Conservation (phyloP, 768 basidiomycete species). For the Saitozyma podzolica region DNA sequence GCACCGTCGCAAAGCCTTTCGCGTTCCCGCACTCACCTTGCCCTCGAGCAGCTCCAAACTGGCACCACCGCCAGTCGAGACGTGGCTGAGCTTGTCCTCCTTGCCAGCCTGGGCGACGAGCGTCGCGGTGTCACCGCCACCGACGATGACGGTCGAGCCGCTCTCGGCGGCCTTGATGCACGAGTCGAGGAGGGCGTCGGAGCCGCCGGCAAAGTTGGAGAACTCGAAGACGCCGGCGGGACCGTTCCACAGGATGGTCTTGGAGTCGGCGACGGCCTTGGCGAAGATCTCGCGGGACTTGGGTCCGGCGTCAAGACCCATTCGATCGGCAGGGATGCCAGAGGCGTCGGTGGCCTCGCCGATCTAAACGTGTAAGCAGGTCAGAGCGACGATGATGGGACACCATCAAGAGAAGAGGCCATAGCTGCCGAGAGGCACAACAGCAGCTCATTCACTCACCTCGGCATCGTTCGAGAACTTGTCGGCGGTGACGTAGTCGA, state of each 20-base stretch:
- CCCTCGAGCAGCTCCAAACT: constrained; percentile 93
- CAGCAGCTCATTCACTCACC: constrained; percentile 55
- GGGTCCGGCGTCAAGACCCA: constrained; percentile 90
- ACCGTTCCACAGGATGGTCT: constrained; percentile 93
- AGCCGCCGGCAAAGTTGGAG: constrained; percentile 82
- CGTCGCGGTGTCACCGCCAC: constrained; percentile 74
- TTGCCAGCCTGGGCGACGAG: constrained; percentile 80
- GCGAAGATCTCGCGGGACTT: constrained; percentile 79
- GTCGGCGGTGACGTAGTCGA: constrained; percentile 91
- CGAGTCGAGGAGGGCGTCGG: constrained; percentile 77
- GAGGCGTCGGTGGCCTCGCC: constrained; percentile 67
- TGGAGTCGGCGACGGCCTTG: constrained; percentile 76
- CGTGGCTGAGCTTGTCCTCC: constrained; percentile 90
- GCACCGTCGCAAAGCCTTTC: neutral
- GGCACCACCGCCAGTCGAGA: constrained; percentile 78
- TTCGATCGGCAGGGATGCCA: constrained; percentile 90
- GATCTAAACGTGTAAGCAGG: constrained; percentile 4
- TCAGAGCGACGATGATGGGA: neutral
- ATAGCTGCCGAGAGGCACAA: neutral
- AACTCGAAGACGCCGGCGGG: constrained; percentile 99
- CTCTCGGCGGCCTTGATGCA: constrained; percentile 80
- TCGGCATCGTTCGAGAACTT: constrained; percentile 91
- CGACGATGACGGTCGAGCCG: constrained; percentile 90
- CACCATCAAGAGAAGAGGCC: neutral
- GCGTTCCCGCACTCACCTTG: constrained; percentile 63